Conservation (phyloP, 164 flowering plant species). For the Cinnamomum chago region DNA sequence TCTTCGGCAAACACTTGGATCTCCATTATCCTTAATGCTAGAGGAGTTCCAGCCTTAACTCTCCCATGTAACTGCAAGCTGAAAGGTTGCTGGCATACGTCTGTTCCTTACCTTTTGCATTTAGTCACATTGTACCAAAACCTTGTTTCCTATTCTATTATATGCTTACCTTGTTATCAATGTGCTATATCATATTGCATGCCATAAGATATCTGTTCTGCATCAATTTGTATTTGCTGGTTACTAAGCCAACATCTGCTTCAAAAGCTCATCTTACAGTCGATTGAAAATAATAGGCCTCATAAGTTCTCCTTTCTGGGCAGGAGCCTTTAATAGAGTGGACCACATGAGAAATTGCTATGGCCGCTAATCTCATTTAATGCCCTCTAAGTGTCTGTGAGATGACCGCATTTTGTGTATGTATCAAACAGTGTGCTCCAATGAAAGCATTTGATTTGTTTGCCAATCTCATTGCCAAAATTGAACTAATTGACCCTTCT, state of each 20-base stretch:
- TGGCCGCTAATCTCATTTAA: slow-evolving; percentile 1
- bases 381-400: background rate
- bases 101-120: background rate
- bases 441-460: background rate
- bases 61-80: slow-evolving; percentile 7
- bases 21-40: background rate
- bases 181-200: slow-evolving; percentile 2
- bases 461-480: background rate
- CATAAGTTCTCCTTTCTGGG: background rate
- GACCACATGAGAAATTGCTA: background rate
- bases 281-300: background rate
- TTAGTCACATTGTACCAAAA: background rate
- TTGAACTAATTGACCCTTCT: slow-evolving; percentile 1
- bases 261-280: slow-evolving; percentile 2
- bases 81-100: slow-evolving; percentile 4
- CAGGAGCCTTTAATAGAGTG: background rate
- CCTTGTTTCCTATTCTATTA: background rate
- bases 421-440: slow-evolving; percentile 18
- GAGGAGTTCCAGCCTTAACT: no score
- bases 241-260: background rate
- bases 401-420: slow-evolving; percentile 27
- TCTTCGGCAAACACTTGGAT: background rate
- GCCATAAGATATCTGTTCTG: slow-evolving; percentile 5
- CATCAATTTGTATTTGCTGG: slow-evolving; percentile 3
- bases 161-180: slow-evolving; percentile 5